These are phyloP conservation scores for Fusarium sp. DNA, from an alignment of 2,329 filamentous ascomycete genomes.

Conservation along the genomic window DNA sequence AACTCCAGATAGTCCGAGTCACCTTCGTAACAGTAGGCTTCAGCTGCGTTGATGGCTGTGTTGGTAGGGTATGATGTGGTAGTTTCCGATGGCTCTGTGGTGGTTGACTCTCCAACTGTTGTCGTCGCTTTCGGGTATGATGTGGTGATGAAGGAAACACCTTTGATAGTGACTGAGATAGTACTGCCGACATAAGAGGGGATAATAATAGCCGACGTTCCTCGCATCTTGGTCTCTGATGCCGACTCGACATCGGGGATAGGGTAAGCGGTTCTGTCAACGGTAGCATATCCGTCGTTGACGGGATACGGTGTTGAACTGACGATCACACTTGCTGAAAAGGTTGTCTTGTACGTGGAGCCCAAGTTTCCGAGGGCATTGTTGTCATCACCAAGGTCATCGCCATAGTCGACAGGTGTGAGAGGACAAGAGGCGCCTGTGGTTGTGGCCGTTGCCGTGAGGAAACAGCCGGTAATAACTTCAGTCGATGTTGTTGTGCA, in stretches of 20 bases:
- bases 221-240: neutral
- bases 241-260: neutral
- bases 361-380: neutral
- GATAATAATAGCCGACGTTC: neutral
- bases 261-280: constrained; percentile 10
- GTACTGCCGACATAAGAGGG: neutral
- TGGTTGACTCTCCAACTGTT: neutral
- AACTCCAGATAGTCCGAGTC: constrained; percentile 2
- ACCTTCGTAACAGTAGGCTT: constrained; percentile 10
- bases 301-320: neutral
- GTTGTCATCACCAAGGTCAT: neutral
- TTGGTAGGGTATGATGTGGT: constrained; percentile 13
- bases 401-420: neutral
- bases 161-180: neutral
- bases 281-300: constrained; percentile 14
- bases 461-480: constrained; percentile 15
- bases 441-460: constrained; percentile 17
- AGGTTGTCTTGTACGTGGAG: neutral
- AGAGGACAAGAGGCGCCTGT: neutral
- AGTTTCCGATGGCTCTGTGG: neutral
- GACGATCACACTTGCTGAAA: constrained; percentile 2
- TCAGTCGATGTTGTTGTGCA: constrained; percentile 9
- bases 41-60: neutral
- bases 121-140: constrained; percentile 3
- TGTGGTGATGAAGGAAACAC: neutral